Base-by-base conservation (phyloP, 768 basidiomycete species). In the Serendipita vermifera region DNA sequence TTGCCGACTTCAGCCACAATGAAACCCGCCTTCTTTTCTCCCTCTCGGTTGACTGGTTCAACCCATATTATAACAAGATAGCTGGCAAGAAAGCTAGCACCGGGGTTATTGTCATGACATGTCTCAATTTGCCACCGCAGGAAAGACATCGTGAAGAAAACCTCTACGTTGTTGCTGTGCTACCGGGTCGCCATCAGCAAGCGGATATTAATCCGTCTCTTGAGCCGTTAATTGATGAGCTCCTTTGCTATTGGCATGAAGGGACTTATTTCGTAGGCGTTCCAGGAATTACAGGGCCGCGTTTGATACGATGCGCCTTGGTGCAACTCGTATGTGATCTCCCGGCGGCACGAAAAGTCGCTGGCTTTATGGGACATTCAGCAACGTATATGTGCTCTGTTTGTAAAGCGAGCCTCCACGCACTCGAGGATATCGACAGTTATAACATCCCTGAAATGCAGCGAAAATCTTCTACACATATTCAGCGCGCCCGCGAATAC, bases 121-220 rank as follows among this genome's bases (percentile, higher is more conserved):
- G 71, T 55, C 55, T 72, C 11, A 72, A 72, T 48, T 62, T 74
- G 1, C 73, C 73, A 3, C 58, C 61, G 2, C 51, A 59, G 3
- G 22, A 69, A 1, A 64, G 66, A 3, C 64, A 68, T 43, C 59
- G 65, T 15, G 40, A 60, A 0, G 69, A 72, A 57, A 69, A 72
- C 48, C 66, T 69, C 51, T 70, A 69, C 55, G 51, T 72, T 11
- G 67, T 63, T 24, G 68, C 65, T 0, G 61, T 72, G 2, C 67
- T 73, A 13, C 70, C 72, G 43, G 70, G 70, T 0, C 71, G 70
- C 3, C 57, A 62, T 3, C 68, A 72, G 54, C 71, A 67, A 0
- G 56, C 62, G 14, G 29, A 59, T 3, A 68, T 71, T 15, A 72
- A 73, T 38, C 56, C 70, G 38, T 61, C 61, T 15, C 64, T 67